phyloP scores from a whole-genome alignment of 805 yeast species.

The Saturnispora ahearnii region DNA sequence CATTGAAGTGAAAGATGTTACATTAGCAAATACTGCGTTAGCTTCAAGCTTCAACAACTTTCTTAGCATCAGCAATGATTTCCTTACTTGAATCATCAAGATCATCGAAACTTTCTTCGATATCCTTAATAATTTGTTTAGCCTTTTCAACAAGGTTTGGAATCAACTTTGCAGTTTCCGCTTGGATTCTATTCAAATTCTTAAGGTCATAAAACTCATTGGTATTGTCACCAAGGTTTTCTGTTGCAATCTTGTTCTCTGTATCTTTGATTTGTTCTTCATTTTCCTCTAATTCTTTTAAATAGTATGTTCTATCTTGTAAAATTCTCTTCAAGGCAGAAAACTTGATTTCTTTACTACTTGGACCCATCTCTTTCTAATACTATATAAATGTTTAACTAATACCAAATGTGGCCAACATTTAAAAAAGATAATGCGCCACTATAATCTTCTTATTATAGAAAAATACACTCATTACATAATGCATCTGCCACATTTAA shows the following conservation, averaged over 20 bases:
- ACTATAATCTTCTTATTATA: too few species aligned
- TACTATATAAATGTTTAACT: not conserved
- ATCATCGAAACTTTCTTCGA: conserved; percentile 18
- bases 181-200: conserved; percentile 15
- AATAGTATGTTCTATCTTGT: conserved; percentile 57
- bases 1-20: not conserved
- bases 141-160: conserved; percentile 21
- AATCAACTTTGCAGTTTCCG: conserved; percentile 24
- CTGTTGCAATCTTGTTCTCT: conserved; percentile 17
- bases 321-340: conserved; percentile 59
- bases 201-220: conserved; percentile 4
- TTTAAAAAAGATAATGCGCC: too few species aligned
- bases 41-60: conserved; percentile 2
- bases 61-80: conserved; percentile 20
- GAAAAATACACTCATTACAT: not conserved
- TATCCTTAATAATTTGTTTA: conserved; percentile 14
- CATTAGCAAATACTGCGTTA: not conserved
- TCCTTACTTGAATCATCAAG: not conserved
- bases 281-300: conserved; percentile 39
- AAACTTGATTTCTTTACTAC: conserved; percentile 60
- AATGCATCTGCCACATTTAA: not conserved
- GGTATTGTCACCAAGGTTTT: conserved; percentile 19
- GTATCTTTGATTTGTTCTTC: conserved; percentile 13
- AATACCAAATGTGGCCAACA: too few species aligned
- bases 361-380: conserved; percentile 43